Evolutionary conservation across 2,329 filamentous ascomycete species (phyloP), one percentile per base, ranked within the genome.

Genomic region (Paracoccidioides lutzii): DNA sequence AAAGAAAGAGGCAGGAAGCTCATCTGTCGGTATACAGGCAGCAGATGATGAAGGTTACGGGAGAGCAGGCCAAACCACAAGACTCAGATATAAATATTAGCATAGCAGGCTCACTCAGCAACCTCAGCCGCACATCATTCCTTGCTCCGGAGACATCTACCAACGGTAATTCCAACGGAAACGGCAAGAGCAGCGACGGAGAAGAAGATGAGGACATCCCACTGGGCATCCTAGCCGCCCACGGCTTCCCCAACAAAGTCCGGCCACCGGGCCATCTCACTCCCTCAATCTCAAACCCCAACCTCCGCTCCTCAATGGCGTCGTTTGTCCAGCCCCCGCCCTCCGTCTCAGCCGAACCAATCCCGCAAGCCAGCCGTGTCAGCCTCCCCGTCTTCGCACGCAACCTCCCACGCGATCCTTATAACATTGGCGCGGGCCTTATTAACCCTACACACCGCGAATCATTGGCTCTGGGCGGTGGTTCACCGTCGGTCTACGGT

Each of bases 31-130:
- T 95, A 1, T 95, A 95, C 69, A 82, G 90, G 57, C 90, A 95
- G 69, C 87, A 93, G 71, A 95, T 95, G 90, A 95, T 91, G 87
- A 95, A 95, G 72, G 86, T 93, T 35, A 94, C 89, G 0, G 90
- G 90, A 50, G 88, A 91, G 42, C 42, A 53, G 32, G 15, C 38
- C 41, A 58, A 59, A n/a, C 3, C 77, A 4, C 69, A 76, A 9
- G 71, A 74, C 44, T 69, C 77, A 3, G 62, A 61, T 12, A 65
- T 73, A 9, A 69, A 77, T 32, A 80, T 78, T 38, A 22, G 22
- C 22, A 22, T 22, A 1, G 81, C 81, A 4, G 73, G 70, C 67
- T 80, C 81, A 3, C 82, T 84, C 1, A 83, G 83, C 59, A 68
- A 87, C 22, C 67, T 57, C 30, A 61, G 61, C 53, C 69, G 68